Evolutionary conservation across 2,329 filamentous ascomycete species (phyloP).

Genomic region (Hypomyces perniciosus): DNA sequence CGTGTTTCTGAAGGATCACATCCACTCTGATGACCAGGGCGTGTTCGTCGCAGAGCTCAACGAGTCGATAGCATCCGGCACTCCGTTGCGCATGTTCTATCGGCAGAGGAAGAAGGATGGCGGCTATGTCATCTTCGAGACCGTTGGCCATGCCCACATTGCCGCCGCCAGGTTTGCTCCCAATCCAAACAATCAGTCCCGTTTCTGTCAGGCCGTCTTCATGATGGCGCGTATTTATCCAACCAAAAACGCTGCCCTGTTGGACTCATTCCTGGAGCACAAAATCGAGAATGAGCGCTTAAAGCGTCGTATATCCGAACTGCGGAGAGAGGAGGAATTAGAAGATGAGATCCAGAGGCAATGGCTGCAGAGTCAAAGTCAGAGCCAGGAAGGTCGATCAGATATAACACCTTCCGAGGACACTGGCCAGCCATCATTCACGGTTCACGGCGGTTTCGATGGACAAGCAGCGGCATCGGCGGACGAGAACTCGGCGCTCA

Average conservation of each 20-base stretch:
- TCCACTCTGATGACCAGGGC: constrained; percentile 78
- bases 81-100: constrained; percentile 77
- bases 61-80: constrained; percentile 78
- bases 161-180: constrained; percentile 60
- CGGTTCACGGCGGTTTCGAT: constrained; percentile 26
- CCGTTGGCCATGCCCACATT: constrained; percentile 88
- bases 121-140: constrained; percentile 75
- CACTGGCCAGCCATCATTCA: constrained; percentile 30
- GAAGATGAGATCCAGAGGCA: constrained; percentile 64
- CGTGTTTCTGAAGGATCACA: constrained; percentile 70
- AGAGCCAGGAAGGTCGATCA: constrained; percentile 51
- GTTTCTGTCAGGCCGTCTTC: constrained; percentile 83
- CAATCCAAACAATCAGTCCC: constrained; percentile 57
- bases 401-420: constrained; percentile 48
- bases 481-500: constrained; percentile 65
- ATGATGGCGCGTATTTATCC: constrained; percentile 90
- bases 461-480: constrained; percentile 56
- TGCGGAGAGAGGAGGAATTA: constrained; percentile 79
- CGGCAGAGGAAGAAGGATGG: constrained; percentile 71
- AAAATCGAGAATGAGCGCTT: constrained; percentile 94
- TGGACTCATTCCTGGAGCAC: constrained; percentile 93
- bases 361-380: constrained; percentile 54
- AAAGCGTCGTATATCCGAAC: constrained; percentile 73
- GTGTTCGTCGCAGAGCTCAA: constrained; percentile 85
- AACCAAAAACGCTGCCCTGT: constrained; percentile 74